Evolutionary conservation across 2,329 filamentous ascomycete species (phyloP), one percentile per base, ranked within the genome.

Genomic region (Calonectria hongkongensis): DNA sequence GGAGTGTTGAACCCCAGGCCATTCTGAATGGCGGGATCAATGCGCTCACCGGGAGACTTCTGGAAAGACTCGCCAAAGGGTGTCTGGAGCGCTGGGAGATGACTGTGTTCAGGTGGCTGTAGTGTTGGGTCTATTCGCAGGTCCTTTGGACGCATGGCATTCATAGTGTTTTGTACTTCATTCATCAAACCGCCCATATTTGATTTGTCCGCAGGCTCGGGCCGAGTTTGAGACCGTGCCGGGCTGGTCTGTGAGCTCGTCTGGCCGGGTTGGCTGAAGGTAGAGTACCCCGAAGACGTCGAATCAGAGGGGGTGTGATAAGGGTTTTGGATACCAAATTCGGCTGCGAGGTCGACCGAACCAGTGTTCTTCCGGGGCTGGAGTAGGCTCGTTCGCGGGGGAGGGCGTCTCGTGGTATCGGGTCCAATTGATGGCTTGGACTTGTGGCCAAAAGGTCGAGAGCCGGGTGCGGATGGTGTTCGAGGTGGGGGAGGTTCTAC

Each of bases 231-330:
- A 8, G 82, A 84, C 50, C 82, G 82, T 8, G 81, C 77, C 9
- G 83, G 82, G 67, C 82, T 84, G 18, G 91, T 92, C 73, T 88
- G 87, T 9, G 92, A 93, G 78, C 92, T 94, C 1, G 89, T 85
- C 72, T 89, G 89, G 77, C 91, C 91, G 1, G 83, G 84, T 12
- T 88, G 87, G 68, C 91, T 93, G 47, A 87, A 89, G 0, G 87
- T 89, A 2, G 92, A 94, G 54, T 88, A 88, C 21, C 89, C 91
- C 0, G 93, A 94, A 0, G 92, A 92, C 30, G 89, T 88, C 2
- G 93, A 95, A 72, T 90, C 89, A 1, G 91, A 91, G 0, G 90
- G 85, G 4, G 89, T 88, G 77, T 94, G 92, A 77, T 93, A 93
- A 0, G 91, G 89, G 76, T 93, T 93, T 41, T 89, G 88, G 28